Evolutionary conservation across 768 basidiomycete genomes (phyloP), one percentile per base, ranked within the genome.

Genomic region (Naganishia kalamii): DNA sequence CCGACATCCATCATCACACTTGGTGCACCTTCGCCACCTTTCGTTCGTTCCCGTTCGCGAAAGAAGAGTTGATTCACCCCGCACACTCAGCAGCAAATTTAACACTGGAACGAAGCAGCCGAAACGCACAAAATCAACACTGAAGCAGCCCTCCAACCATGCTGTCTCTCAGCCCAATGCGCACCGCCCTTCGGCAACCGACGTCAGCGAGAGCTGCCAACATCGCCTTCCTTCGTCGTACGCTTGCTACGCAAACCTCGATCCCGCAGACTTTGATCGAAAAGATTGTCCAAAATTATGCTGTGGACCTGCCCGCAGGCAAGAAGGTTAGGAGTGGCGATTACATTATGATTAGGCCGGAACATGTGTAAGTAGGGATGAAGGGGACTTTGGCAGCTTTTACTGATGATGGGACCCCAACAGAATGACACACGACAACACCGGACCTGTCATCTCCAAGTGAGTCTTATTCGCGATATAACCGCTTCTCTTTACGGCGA

Each of bases 301-400:
- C 96, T 0, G 90, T 98, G n/a, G 92, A 87, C 54, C 81, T 92
- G 0, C 86, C 90, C 2, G 79, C 82, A 60, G 88, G 87, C 47
- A 90, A 88, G 76, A 80, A 82, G 17, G 89, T 98, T 70, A 86
- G 85, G 71, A 90, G 92, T 40, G 96, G 94, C 15, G 96, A 99
- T 86, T 98, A 98, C 86, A 92, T 98, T 41, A 99, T 97, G 93
- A 96, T 99, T 80, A 85, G 86, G 44, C 96, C 96, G 25, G 88
- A 97, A 76, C 92, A 98, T 84, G 92, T 97, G 79, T 78, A 47
- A 69, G 77, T 66, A 0, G 29, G 0, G 40, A 13, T 19, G 21
- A 1, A 3, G 41, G 35, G 10, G 25, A 48, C 2, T 13, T 32
- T 4, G 35, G 6, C 32, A 35, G 46, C 19, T n/a, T 27, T 40